A percentile compares a stretch with the other conserved stretches of the same genome.
Evolutionary conservation across 2,329 filamentous ascomycete genomes (phyloP).

Genomic region (Alternaria atra): DNA sequence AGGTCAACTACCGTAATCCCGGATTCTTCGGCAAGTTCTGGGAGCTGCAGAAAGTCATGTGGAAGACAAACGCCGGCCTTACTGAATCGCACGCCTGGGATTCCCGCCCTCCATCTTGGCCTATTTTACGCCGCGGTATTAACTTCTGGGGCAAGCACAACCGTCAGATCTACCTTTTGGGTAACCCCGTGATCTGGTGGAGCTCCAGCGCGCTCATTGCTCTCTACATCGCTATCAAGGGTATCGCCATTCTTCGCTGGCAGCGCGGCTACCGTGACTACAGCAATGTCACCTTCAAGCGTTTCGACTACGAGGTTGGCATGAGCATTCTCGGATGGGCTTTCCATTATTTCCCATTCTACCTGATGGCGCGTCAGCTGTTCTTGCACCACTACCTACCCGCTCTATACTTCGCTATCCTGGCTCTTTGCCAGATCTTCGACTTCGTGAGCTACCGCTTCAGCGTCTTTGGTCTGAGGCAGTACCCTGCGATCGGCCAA

Average conservation of each 20-base stretch:
- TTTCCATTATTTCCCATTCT: constrained; percentile 99
- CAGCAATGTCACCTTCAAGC: constrained; percentile 81
- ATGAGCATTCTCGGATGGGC: constrained; percentile 92
- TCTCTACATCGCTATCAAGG: constrained; percentile 86
- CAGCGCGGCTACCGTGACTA: constrained; percentile 94
- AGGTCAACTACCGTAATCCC: constrained; percentile 93
- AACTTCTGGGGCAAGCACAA: constrained; percentile 98
- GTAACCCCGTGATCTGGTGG: constrained; percentile 92
- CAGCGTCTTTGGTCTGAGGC: constrained; percentile 70
- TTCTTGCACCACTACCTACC: constrained; percentile 99
- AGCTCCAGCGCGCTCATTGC: constrained; percentile 79
- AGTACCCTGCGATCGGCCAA: constrained; percentile 77
- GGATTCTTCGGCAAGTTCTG: constrained; percentile 98
- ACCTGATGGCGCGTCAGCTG: constrained; percentile 95
- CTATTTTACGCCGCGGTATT: constrained; percentile 89
- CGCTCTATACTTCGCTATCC: constrained; percentile 92
- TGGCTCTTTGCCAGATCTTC: constrained; percentile 86
- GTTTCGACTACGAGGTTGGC: constrained; percentile 97
- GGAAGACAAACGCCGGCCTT: constrained; percentile 95
- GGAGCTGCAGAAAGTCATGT: constrained; percentile 98
- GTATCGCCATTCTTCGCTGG: constrained; percentile 86
- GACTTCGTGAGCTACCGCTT: constrained; percentile 85
- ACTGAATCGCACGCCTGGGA: constrained; percentile 98
- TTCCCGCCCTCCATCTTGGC: constrained; percentile 92
- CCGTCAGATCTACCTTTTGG: constrained; percentile 94